Base-by-base conservation (phyloP, 2,329 filamentous ascomycete species). In the Phoma sp. region DNA sequence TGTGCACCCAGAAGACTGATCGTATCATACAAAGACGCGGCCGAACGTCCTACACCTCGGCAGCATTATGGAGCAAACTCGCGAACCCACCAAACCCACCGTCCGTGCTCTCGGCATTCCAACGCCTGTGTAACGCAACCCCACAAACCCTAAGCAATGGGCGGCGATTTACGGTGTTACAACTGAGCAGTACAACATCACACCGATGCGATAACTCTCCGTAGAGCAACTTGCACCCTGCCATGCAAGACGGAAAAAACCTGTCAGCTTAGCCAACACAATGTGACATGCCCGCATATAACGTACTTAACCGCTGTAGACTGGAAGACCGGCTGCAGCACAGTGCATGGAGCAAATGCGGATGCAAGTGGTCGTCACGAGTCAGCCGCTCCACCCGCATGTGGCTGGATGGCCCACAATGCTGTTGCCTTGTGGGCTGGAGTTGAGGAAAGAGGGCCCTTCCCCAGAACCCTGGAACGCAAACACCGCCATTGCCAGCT, bases 231-330 rank as follows among this genome's bases (percentile, higher is more conserved):
- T 41, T 36, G 32, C 36, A 22, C 29, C 32, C 35, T 49, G 35
- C 27, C 13, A 39, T 27, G 30, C 10, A 23, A 30, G 37, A 30
- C 25, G 36, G 30, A 33, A 37, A 9, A 39, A 36, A 11, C 27
- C 47, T 47, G 46, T 55, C 57, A 57, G 44, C 45, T 52, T 41
- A 40, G 58, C 55, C 59, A 61, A 47, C 60, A 51, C 62, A 64
- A 58, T 66, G 65, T 67, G 65, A 67, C 51, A 24, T 51, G 25
- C 47, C 52, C 58, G 63, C 63, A 65, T 62, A 30, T 29, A 52
- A 58, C 64, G 55, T 65, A 64, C 59, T 55, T 66, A 67, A 54
- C 61, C 65, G 65, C 65, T 46, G 57, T 54, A 50, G 55, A 41
- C 39, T 53, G 37, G 39, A 55, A 33, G 39, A 52, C 45, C 46